Evolutionary conservation across 192 early-diverging fungal species (phyloP), one percentile per base, ranked within the genome.

Genomic region (Tieghemiomyces parasiticus): DNA sequence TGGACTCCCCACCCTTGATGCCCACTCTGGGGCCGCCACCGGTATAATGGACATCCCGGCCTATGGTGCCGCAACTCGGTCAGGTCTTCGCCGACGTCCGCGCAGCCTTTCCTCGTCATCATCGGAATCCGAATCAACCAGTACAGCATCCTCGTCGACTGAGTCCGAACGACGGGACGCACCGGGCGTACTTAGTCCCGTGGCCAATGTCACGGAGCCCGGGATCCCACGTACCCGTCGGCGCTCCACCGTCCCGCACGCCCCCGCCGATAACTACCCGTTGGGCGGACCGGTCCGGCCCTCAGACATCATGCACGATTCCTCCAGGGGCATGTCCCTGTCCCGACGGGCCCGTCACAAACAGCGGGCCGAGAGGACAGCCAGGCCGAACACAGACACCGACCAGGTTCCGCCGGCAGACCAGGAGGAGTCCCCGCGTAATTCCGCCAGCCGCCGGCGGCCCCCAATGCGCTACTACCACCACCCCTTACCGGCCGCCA

Each of bases 1-100:
- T 22, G 55, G 55, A 16, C 35, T 58, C 22, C 55, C 55, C 55
- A 58, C 32, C 55, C 16, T 58, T 10, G 55, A 58, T 25, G 35
- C 55, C 33, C 0, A 32, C 10, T 28, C 55, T n/a, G 33, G n/a
- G 30, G 33, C 32, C 55, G 35, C 55, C 26, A 34, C 55, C 12
- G 13, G 32, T 6, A 35, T 35, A 4, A 19, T 31, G 16, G 55
- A 58, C 24, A 58, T 31, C n/a, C n/a, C n/a, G 19, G 33, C 55
- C 2, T 35, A 14, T n/a, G 34, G 34, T 1, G 22, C 4, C 22
- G 32, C 12, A n/a, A n/a, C n/a, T n/a, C n/a, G n/a, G n/a, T n/a
- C n/a, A n/a, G 55, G 33, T 14, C 24, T 52, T 29, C 50, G 50
- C 13, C 32, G 32, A 3, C 55, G 55, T 14, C 38, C 38, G 8